These are phyloP conservation scores for Lobosporangium transversale DNA, from an alignment of 192 early-diverging fungal genomes.

Conservation along the genomic window DNA sequence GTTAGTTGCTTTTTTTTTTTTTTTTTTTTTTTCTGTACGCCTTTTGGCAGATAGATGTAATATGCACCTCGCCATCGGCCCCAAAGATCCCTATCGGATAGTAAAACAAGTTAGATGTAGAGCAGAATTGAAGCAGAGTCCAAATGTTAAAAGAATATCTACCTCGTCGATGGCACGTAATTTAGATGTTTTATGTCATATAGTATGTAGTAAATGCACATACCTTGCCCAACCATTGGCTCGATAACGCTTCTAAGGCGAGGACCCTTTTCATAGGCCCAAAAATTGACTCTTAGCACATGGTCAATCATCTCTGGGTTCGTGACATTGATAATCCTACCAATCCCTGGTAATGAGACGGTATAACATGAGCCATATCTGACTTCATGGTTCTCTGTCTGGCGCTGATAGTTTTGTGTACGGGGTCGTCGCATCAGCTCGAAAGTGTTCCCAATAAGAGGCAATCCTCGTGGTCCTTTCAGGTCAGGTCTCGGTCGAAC, in stretches of 20 bases:
- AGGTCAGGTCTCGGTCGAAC: conserved; percentile 23
- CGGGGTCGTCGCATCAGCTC: conserved; percentile 1
- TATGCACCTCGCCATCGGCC: conserved; percentile 41
- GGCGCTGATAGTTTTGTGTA: conserved; percentile 14
- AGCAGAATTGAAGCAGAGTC: background rate
- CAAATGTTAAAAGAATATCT: too few relatives aligned
- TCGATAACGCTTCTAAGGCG: conserved; percentile 1
- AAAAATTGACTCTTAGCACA: conserved; percentile 35
- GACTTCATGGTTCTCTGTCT: conserved; percentile 4
- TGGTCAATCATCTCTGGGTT: conserved; percentile 29
- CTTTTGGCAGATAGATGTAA: too few relatives aligned
- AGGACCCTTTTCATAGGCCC: conserved; percentile 32
- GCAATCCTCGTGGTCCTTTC: conserved; percentile 23
- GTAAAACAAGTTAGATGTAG: background rate
- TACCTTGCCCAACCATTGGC: conserved; percentile 27
- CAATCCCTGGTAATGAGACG: conserved; percentile 17
- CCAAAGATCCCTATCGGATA: conserved; percentile 27
- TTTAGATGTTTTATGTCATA: too few relatives aligned
- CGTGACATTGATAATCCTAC: conserved; percentile 17
- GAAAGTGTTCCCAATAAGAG: conserved; percentile 35
- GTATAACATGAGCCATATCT: conserved; percentile 23
- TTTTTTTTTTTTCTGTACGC: too few relatives aligned
- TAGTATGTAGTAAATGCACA: background rate
- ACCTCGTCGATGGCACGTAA: too few relatives aligned
- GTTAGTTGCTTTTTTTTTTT: too few relatives aligned